Conservation (phyloP, 495 filamentous ascomycete species). For the Tetracladium marchalianum region DNA sequence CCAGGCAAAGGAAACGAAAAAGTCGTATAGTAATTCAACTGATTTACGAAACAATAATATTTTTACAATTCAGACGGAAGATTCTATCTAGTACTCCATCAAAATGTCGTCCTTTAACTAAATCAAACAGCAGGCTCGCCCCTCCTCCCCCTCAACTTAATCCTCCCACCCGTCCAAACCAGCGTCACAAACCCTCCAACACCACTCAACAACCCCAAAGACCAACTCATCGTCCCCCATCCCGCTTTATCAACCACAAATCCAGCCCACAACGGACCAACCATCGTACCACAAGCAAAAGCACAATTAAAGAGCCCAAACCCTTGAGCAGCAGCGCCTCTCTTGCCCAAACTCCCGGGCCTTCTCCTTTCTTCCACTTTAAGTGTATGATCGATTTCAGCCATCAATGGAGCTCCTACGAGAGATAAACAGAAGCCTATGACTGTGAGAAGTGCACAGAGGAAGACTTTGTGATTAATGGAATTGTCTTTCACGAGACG, state of each 20-base stretch:
- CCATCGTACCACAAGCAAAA: conserved; percentile 48
- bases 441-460: conserved; percentile 54
- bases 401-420: conserved; percentile 54
- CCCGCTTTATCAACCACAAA: conserved; percentile 47
- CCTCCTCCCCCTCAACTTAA: conserved; percentile 12
- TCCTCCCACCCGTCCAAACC: conserved; percentile 14
- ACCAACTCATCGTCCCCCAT: conserved; percentile 53
- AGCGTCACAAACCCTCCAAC: conserved; percentile 9
- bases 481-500: conserved; percentile 53
- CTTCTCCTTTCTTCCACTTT: conserved; percentile 39
- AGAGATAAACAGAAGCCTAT: conserved; percentile 48
- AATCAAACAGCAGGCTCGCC: background rate
- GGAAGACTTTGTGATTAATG: conserved; percentile 51
- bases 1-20: too few relatives aligned
- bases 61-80: too few relatives aligned
- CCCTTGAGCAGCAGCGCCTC: conserved; percentile 45
- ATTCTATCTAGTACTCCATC: too few relatives aligned
- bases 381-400: conserved; percentile 53
- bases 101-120: too few relatives aligned
- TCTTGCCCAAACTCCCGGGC: conserved; percentile 45
- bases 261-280: conserved; percentile 53
- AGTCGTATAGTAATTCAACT: too few relatives aligned
- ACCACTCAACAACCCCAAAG: conserved; percentile 33
- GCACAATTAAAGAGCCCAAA: conserved; percentile 52
- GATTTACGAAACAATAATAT: too few relatives aligned